These are phyloP conservation scores for Stephania yunnanensis DNA, from an alignment of 164 flowering plant genomes.

Conservation along the genomic window DNA sequence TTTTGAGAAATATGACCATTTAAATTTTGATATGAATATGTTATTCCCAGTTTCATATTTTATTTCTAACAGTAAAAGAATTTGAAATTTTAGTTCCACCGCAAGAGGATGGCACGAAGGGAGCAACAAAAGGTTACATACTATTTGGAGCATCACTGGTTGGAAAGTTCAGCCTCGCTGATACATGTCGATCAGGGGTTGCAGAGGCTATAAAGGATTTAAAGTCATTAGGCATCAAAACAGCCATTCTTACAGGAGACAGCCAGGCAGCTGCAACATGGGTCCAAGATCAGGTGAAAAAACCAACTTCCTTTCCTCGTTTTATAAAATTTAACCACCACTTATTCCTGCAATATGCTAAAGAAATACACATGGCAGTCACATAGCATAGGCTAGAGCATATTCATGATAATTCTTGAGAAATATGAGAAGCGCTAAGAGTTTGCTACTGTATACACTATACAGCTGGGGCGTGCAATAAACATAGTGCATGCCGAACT, in stretches of 20 bases:
- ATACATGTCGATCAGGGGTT: constrained; percentile 69
- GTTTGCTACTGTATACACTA: background rate
- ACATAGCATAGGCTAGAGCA: background rate
- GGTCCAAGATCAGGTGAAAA: constrained; percentile 62
- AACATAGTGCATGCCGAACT: constrained; percentile 75
- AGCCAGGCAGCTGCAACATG: constrained; percentile 60
- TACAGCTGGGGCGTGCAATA: constrained; percentile 61
- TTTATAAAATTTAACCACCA: background rate
- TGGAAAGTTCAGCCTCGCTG: constrained; percentile 67
- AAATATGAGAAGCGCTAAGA: background rate
- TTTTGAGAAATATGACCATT: background rate
- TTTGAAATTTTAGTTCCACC: constrained; percentile 37
- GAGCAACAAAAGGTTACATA: constrained; percentile 58
- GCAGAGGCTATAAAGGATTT: constrained; percentile 56
- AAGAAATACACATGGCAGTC: background rate
- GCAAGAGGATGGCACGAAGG: constrained; percentile 30
- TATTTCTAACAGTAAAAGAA: background rate
- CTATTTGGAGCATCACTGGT: constrained; percentile 28
- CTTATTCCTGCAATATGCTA: background rate
- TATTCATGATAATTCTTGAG: background rate
- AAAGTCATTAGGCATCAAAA: constrained; percentile 53
- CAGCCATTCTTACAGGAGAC: constrained; percentile 96
- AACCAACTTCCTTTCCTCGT: background rate
- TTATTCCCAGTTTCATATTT: background rate
- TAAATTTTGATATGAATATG: background rate